A percentile compares a stretch with the other conserved stretches of the same genome.
phyloP scores from a whole-genome alignment of 371 early-diverging fungal species.

The Mortierella polycephala region DNA sequence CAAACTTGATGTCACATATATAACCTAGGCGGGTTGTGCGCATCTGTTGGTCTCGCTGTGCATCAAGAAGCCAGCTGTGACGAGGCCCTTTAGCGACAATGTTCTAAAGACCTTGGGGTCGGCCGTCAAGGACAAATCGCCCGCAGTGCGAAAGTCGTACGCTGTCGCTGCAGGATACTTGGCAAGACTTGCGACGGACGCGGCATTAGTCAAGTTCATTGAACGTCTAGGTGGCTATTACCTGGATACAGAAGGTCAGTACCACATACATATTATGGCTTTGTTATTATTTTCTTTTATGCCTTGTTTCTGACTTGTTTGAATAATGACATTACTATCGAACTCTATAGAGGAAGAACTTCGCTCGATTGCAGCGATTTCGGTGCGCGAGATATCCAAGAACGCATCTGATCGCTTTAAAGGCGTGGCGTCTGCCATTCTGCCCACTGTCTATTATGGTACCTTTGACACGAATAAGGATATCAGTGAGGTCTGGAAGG shows the following conservation, averaged over 20 bases:
- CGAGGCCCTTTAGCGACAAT: conserved; percentile 70
- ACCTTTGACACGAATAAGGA: conserved; percentile 73
- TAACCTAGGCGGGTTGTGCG: conserved; percentile 83
- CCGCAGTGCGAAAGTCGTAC: conserved; percentile 85
- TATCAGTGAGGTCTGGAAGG: conserved; percentile 73
- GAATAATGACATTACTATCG: too few species aligned
- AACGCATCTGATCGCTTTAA: conserved; percentile 77
- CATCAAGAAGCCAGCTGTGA: conserved; percentile 68
- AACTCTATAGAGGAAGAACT: conserved; percentile 73
- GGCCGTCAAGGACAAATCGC: conserved; percentile 79
- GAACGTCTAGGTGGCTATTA: conserved; percentile 77
- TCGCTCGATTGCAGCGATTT: conserved; percentile 78
- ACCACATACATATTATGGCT: not conserved
- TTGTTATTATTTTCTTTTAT: not conserved
- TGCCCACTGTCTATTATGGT: conserved; percentile 84
- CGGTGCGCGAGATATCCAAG: conserved; percentile 79
- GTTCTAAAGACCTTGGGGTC: conserved; percentile 82
- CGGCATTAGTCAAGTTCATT: conserved; percentile 71
- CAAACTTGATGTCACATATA: not conserved
- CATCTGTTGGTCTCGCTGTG: conserved; percentile 83
- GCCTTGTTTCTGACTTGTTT: too few species aligned
- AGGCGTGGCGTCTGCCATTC: conserved; percentile 65
- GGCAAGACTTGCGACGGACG: conserved; percentile 68
- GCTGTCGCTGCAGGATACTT: conserved; percentile 89
- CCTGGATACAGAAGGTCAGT: conserved; percentile 71